These are phyloP conservation scores for Venturiaceae sp. DNA, from an alignment of 2,329 filamentous ascomycete species.

Conservation along the genomic window DNA sequence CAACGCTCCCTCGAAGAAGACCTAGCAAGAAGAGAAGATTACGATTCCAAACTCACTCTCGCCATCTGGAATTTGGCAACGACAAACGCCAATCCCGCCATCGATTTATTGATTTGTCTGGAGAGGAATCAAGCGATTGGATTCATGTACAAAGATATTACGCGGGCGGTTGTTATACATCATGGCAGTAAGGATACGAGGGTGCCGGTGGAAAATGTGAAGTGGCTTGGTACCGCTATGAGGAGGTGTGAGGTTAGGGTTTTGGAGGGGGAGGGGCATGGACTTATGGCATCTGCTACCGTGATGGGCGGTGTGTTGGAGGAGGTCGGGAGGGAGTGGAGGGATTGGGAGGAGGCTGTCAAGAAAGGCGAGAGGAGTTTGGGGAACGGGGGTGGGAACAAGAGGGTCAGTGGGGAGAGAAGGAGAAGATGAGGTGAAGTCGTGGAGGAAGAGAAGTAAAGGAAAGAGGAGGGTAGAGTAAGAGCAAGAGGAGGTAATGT, in stretches of 20 bases:
- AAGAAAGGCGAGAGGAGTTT: constrained; percentile 11
- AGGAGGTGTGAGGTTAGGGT: constrained; percentile 83
- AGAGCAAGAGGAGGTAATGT: background rate
- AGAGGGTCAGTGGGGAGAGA: background rate
- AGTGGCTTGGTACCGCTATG: constrained; percentile 93
- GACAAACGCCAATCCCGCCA: constrained; percentile 82
- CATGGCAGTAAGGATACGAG: constrained; percentile 85
- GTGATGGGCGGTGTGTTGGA: constrained; percentile 94
- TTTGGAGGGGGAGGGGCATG: constrained; percentile 85
- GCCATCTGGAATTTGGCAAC: constrained; percentile 93
- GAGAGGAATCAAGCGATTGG: constrained; percentile 87
- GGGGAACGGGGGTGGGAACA: constrained; percentile 10
- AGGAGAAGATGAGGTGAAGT: background rate
- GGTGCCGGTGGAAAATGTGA: constrained; percentile 89
- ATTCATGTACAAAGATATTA: constrained; percentile 95
- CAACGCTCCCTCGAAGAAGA: constrained; percentile 34
- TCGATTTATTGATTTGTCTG: constrained; percentile 84
- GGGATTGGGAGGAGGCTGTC: constrained; percentile 26
- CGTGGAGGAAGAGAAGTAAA: background rate
- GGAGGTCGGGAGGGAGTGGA: constrained; percentile 89
- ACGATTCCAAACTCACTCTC: constrained; percentile 79
- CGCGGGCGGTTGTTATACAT: constrained; percentile 81
- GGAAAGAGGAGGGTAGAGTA: no score
- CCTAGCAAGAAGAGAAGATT: constrained; percentile 62
- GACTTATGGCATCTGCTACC: constrained; percentile 84